Percentiles rank a stretch among this genome's conserved stretches.
Evolutionary conservation across 202 grass and related monocot species (phyloP).

Genomic region (Sporobolus alterniflorus): DNA sequence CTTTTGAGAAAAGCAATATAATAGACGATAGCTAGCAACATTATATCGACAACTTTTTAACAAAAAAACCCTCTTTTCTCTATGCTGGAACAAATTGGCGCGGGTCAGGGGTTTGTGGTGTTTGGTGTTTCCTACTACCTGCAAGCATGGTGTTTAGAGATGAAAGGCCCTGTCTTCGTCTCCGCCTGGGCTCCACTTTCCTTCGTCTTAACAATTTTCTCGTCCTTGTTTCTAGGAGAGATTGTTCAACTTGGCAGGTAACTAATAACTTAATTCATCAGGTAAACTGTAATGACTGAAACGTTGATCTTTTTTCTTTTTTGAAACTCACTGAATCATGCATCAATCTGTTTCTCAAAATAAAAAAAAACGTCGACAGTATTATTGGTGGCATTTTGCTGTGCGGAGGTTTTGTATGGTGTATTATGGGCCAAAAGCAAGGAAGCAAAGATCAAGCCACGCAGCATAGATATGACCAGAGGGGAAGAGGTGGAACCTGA

Average conservation of each 20-base stretch:
- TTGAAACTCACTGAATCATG: too few species aligned
- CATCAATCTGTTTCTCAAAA: not conserved
- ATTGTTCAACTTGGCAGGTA: constrained; percentile 25
- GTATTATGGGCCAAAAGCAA: constrained; percentile 22
- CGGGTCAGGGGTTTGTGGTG: constrained; percentile 39
- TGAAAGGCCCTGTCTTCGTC: constrained; percentile 49
- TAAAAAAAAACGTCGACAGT: too few species aligned
- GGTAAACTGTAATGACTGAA: not conserved
- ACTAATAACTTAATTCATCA: not conserved
- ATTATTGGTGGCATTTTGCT: constrained; percentile 50
- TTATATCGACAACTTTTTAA: not conserved
- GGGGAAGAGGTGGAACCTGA: not conserved
- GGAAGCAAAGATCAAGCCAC: not conserved
- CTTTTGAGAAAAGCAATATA: not conserved
- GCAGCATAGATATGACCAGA: not conserved
- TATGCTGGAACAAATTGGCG: not conserved
- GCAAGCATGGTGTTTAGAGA: constrained; percentile 13
- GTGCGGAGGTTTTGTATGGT: constrained; percentile 38
- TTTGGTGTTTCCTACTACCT: constrained; percentile 46
- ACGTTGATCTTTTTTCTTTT: not conserved
- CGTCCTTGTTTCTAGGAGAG: constrained; percentile 53
- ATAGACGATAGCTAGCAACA: not conserved
- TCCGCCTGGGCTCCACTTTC: constrained; percentile 43
- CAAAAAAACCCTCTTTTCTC: not conserved
- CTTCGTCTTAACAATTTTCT: constrained; percentile 46